A percentile compares a stretch with the other conserved stretches of the same genome.
Conservation (phyloP, 768 basidiomycete species). For the Collybia mongolica region DNA sequence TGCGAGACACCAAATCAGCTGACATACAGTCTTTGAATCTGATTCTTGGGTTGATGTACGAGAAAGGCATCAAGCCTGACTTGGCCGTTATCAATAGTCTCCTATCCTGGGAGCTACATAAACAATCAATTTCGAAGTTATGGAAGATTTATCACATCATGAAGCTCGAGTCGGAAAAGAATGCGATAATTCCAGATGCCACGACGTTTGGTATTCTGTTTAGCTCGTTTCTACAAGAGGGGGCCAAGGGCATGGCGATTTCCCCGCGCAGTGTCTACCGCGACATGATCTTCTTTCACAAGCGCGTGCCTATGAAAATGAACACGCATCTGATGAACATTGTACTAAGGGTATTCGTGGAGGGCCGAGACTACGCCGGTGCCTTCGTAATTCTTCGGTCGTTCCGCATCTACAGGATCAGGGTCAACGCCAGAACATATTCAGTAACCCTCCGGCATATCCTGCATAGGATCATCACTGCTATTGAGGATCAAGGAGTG, state of each 20-base stretch:
- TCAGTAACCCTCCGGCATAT: conserved; percentile 37
- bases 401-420: conserved; percentile 24
- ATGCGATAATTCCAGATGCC: conserved; percentile 35
- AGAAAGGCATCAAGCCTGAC: conserved; percentile 34
- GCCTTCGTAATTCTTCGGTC: conserved; percentile 38
- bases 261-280: conserved; percentile 41
- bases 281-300: conserved; percentile 36
- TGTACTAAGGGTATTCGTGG: conserved; percentile 44
- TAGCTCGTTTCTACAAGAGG: conserved; percentile 24
- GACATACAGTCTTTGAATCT: conserved; percentile 29
- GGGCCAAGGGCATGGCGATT: conserved; percentile 19
- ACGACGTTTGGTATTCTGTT: conserved; percentile 47
- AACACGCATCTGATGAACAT: conserved; percentile 36
- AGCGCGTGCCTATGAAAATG: conserved; percentile 20
- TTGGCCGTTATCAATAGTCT: conserved; percentile 47
- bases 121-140: conserved; percentile 28
- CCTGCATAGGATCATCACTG: conserved; percentile 17
- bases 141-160: conserved; percentile 44
- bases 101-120: conserved; percentile 36
- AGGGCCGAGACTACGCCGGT: conserved; percentile 43
- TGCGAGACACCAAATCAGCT: conserved; percentile 27
- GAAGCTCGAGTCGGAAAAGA: conserved; percentile 25
- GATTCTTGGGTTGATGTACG: conserved; percentile 38
- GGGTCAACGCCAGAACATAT: conserved; percentile 35
- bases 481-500: too few species aligned